Evolutionary conservation across 2,329 filamentous ascomycete genomes (phyloP).

Genomic region (Chrysosphaeria jannelii): DNA sequence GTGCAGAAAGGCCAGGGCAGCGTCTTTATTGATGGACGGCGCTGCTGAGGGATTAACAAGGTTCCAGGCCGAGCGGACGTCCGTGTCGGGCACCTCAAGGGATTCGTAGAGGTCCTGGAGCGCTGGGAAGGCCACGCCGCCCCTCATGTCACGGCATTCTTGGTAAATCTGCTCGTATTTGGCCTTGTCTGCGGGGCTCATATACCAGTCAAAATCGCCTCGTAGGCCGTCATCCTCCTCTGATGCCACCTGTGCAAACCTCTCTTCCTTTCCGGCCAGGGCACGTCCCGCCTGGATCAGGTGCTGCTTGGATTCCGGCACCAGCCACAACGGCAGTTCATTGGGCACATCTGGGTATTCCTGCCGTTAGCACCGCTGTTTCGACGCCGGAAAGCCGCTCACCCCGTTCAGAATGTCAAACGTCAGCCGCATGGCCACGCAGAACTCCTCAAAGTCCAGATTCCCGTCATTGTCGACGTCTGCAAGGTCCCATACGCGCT

Average conservation of each 20-base stretch:
- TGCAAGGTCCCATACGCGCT: constrained; percentile 86
- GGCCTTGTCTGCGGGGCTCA: constrained; percentile 65
- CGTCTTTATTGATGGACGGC: constrained; percentile 74
- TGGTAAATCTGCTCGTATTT: constrained; percentile 97
- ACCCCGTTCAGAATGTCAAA: constrained; percentile 81
- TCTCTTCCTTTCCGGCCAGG: constrained; percentile 45
- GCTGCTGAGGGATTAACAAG: constrained; percentile 75
- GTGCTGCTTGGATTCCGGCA: constrained; percentile 83
- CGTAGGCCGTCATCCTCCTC: constrained; percentile 64
- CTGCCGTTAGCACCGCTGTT: constrained; percentile 12
- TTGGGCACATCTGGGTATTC: constrained; percentile 75
- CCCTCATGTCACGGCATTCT: constrained; percentile 64
- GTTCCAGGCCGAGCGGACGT: constrained; percentile 85
- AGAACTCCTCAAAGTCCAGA: constrained; percentile 97
- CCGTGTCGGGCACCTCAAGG: constrained; percentile 41
- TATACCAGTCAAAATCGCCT: constrained; percentile 98
- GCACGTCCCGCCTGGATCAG: constrained; percentile 60
- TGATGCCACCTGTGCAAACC: constrained; percentile 52
- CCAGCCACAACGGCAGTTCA: constrained; percentile 75
- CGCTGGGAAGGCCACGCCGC: constrained; percentile 50
- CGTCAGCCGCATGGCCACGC: constrained; percentile 91
- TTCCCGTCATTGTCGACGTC: constrained; percentile 95
- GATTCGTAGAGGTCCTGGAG: constrained; percentile 65
- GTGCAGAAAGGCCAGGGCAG: constrained; percentile 77
- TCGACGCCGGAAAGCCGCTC: background rate